Conservation (phyloP, 129 eudicot genomes). For the Smallanthus sonchifolius region DNA sequence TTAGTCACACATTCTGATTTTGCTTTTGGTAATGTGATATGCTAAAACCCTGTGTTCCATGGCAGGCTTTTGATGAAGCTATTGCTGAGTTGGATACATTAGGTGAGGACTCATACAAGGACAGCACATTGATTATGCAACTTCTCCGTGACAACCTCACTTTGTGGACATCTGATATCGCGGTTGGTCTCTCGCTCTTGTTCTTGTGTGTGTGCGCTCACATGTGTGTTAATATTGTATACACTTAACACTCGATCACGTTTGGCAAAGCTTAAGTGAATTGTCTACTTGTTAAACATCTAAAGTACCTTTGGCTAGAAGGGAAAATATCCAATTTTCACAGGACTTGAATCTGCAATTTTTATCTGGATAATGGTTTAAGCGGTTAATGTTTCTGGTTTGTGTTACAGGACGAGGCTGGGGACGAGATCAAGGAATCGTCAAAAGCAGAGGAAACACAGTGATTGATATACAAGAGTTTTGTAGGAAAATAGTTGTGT, state of each 20-base stretch:
- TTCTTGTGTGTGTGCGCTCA: not conserved
- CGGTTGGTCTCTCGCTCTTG: constrained; percentile 41
- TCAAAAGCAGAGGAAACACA: constrained; percentile 62
- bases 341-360: not conserved
- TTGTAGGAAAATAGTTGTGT: constrained; percentile 27
- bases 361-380: not conserved
- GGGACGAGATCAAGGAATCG: constrained; percentile 84
- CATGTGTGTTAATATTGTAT: not conserved
- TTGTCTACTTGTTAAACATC: not conserved
- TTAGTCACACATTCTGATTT: not conserved
- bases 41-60: not conserved
- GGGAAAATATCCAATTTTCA: not conserved
- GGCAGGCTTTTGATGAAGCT: constrained; percentile 93
- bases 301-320: not conserved
- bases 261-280: not conserved
- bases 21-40: not conserved
- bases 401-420: constrained; percentile 64
- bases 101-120: constrained; percentile 97
- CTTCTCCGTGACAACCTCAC: constrained; percentile 94
- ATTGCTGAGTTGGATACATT: constrained; percentile 87
- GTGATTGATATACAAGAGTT: constrained; percentile 21
- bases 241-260: not conserved
- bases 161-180: constrained; percentile 81
- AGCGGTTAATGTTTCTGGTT: not conserved
- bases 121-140: constrained; percentile 94